A percentile compares a stretch with the other conserved stretches of the same genome.
These are phyloP conservation scores for Trichoderma reesei DNA, from an alignment of 495 filamentous ascomycete species.

Conservation along the genomic window DNA sequence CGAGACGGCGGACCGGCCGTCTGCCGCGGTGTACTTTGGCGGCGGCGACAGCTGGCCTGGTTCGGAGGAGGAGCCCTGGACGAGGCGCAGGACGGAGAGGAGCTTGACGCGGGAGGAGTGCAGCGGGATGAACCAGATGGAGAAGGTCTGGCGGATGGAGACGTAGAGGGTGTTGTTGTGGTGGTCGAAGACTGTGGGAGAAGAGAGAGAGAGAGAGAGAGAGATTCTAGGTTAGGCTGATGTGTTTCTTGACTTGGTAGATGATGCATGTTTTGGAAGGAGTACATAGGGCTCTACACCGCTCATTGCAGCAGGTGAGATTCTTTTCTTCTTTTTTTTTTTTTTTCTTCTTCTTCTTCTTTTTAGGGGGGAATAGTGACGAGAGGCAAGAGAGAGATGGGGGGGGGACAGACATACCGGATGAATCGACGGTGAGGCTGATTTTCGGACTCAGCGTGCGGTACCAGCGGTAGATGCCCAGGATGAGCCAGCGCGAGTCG, in stretches of 20 bases:
- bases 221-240: background rate
- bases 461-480: slow-evolving; percentile 75
- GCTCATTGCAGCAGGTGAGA: too few relatives aligned
- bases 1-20: slow-evolving; percentile 15
- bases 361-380: too few relatives aligned
- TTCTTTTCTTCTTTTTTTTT: too few relatives aligned
- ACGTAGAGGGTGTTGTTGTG: slow-evolving; percentile 56
- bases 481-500: slow-evolving; percentile 51
- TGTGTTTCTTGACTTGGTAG: too few relatives aligned
- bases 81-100: slow-evolving; percentile 62
- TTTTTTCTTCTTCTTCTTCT: too few relatives aligned
- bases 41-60: background rate
- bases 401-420: slow-evolving; percentile 48
- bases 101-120: slow-evolving; percentile 56
- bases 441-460: slow-evolving; percentile 73
- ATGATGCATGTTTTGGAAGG: too few relatives aligned
- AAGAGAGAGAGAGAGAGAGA: too few relatives aligned
- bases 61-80: slow-evolving; percentile 15
- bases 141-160: slow-evolving; percentile 60
- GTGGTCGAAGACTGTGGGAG: slow-evolving; percentile 59
- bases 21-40: slow-evolving; percentile 7
- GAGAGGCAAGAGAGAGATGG: too few relatives aligned
- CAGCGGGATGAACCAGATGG: slow-evolving; percentile 67
- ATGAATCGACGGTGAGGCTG: slow-evolving; percentile 54
- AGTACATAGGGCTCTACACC: too few relatives aligned